Evolutionary conservation across 805 yeast species (phyloP).

Genomic region (Candida lessepsii): DNA sequence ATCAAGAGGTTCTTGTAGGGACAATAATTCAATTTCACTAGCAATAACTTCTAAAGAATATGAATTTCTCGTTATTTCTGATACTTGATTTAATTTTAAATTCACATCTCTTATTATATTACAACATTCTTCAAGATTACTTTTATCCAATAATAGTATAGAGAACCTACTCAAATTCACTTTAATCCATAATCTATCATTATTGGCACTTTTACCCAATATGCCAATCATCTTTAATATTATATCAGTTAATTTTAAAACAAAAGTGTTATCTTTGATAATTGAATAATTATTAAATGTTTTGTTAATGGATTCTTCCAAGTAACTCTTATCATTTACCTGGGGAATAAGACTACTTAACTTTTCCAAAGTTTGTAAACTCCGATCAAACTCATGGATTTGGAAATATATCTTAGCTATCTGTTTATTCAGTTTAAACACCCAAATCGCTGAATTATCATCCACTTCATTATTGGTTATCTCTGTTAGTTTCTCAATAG

Average conservation of each 20-base stretch:
- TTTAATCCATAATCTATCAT: conserved; percentile 48
- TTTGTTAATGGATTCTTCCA: conserved; percentile 39
- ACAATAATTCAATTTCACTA: conserved; percentile 55
- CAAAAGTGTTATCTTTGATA: conserved; percentile 27
- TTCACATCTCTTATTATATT: conserved; percentile 37
- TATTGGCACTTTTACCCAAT: conserved; percentile 19
- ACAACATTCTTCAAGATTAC: conserved; percentile 32
- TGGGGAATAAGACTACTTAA: conserved; percentile 24
- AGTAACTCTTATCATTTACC: conserved; percentile 32
- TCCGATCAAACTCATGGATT: conserved; percentile 21
- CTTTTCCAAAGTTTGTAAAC: conserved; percentile 18
- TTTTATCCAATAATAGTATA: conserved; percentile 30
- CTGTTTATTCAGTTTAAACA: conserved; percentile 42
- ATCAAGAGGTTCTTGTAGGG: conserved; percentile 31
- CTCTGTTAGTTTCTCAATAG: conserved; percentile 23
- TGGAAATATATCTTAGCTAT: conserved; percentile 35
- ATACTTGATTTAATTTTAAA: conserved; percentile 30
- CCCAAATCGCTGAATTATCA: conserved; percentile 28
- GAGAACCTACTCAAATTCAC: conserved; percentile 46
- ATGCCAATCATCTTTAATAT: conserved; percentile 24
- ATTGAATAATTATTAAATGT: conserved; percentile 34
- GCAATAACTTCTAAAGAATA: conserved; percentile 65
- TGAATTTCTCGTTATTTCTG: conserved; percentile 47
- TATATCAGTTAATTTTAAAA: conserved; percentile 28
- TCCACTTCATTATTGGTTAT: conserved; percentile 14